Evolutionary conservation across 306 rosid species (phyloP).

Genomic region (Vigna reflexopilosa): DNA sequence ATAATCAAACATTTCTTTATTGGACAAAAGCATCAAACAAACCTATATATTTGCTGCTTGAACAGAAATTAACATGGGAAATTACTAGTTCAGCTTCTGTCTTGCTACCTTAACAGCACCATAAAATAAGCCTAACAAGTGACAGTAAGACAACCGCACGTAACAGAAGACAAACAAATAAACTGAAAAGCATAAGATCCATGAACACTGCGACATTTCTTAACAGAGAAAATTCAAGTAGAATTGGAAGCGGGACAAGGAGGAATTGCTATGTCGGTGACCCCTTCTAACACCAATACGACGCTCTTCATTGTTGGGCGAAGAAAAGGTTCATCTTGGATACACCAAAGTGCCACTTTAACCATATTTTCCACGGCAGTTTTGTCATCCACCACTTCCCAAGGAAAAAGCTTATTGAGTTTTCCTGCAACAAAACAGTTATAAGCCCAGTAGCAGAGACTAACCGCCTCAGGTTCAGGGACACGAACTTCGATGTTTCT

Average conservation of each 20-base stretch:
- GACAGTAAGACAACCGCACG: not conserved
- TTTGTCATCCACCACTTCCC: conserved; percentile 39
- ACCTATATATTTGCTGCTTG: not conserved
- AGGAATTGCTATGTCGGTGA: conserved; percentile 46
- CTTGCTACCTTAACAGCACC: not conserved
- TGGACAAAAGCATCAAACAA: no score
- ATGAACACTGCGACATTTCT: not conserved
- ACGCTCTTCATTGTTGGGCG: conserved; percentile 58
- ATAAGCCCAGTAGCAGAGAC: conserved; percentile 50
- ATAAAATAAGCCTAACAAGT: not conserved
- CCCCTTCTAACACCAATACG: conserved; percentile 51
- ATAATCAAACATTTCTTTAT: no score
- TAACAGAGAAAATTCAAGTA: not conserved
- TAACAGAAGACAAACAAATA: not conserved
- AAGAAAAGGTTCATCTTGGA: conserved; percentile 52
- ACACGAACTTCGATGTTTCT: conserved; percentile 34
- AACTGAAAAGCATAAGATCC: not conserved
- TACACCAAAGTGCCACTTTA: conserved; percentile 53
- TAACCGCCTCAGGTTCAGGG: conserved; percentile 41
- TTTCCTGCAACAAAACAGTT: conserved; percentile 39
- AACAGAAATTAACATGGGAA: not conserved
- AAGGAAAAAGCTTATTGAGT: conserved; percentile 39
- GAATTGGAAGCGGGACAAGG: conserved; percentile 44
- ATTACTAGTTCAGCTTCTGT: not conserved
- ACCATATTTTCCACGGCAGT: conserved; percentile 42